Percentiles rank a stretch among this genome's conserved stretches.
phyloP scores from a whole-genome alignment of 352 stramenopile species.

The Phytophthora pluvialis region DNA sequence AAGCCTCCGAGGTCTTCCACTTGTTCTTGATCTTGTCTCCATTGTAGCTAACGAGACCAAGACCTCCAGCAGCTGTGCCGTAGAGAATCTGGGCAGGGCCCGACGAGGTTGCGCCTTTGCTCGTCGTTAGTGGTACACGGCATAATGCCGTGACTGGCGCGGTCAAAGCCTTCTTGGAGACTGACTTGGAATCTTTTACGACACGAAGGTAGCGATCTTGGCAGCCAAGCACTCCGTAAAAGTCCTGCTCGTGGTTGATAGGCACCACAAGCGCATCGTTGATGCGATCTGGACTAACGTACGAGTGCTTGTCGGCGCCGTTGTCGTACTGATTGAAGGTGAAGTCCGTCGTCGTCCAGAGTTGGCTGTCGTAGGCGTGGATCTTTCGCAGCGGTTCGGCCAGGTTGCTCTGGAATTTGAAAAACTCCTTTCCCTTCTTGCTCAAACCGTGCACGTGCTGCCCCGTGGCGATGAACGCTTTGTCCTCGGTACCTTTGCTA shows the following conservation, averaged over 20 bases:
- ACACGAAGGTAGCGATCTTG: conserved; percentile 77
- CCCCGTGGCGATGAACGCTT: conserved; percentile 70
- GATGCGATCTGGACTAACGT: conserved; percentile 82
- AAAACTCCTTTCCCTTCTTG: conserved; percentile 90
- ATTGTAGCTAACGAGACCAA: conserved; percentile 73
- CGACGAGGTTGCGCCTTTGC: conserved; percentile 24
- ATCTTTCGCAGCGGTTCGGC: conserved; percentile 82
- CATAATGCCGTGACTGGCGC: conserved; percentile 61
- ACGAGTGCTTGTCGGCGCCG: conserved; percentile 77
- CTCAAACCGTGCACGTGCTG: conserved; percentile 77
- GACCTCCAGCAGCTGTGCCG: conserved; percentile 59
- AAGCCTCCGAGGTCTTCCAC: conserved; percentile 55
- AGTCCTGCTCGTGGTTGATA: conserved; percentile 67
- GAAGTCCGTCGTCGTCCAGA: conserved; percentile 81
- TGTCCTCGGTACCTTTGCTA: conserved; percentile 77
- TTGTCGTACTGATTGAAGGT: conserved; percentile 88
- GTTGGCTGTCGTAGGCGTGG: conserved; percentile 64
- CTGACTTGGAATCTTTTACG: conserved; percentile 59
- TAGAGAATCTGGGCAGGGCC: conserved; percentile 61
- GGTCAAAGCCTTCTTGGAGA: conserved; percentile 68
- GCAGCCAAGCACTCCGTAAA: conserved; percentile 69
- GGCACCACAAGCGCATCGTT: conserved; percentile 74
- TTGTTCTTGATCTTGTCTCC: conserved; percentile 80
- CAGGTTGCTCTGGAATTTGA: conserved; percentile 89
- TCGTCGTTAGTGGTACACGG: conserved; percentile 31